These are phyloP conservation scores for Taiozyma sp. DNA, from an alignment of 1,139 yeast genomes.

Conservation along the genomic window DNA sequence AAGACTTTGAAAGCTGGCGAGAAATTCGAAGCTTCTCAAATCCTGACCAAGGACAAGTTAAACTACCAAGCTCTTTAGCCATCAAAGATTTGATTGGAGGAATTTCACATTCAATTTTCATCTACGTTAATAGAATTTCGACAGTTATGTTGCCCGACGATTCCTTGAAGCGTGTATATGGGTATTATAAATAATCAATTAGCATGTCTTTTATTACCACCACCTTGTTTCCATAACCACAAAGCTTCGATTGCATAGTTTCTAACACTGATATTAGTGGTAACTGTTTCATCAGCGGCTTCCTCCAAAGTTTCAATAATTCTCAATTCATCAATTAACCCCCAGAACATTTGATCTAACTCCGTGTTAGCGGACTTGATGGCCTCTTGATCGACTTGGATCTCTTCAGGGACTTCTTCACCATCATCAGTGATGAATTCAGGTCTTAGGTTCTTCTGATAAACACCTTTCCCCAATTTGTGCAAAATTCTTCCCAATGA, in stretches of 20 bases:
- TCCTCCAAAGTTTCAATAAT: slow-evolving; percentile 69
- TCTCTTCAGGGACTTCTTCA: slow-evolving; percentile 27
- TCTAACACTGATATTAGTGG: slow-evolving; percentile 69
- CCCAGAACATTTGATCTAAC: slow-evolving; percentile 73
- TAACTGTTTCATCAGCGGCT: slow-evolving; percentile 66
- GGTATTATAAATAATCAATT: slow-evolving; percentile 6
- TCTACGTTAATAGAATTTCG: background rate
- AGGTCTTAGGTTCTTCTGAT: slow-evolving; percentile 40
- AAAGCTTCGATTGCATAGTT: slow-evolving; percentile 89
- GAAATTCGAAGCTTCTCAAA: slow-evolving; percentile 69
- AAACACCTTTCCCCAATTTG: slow-evolving; percentile 64
- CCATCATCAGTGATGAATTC: slow-evolving; percentile 32
- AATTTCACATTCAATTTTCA: background rate
- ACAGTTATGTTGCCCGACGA: too few species aligned
- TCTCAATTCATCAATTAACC: slow-evolving; percentile 57
- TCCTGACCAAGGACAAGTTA: slow-evolving; percentile 34
- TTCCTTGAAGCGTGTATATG: background rate
- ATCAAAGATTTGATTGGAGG: background rate
- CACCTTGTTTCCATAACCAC: slow-evolving; percentile 89
- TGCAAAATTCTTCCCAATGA: slow-evolving; percentile 84
- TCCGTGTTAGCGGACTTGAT: slow-evolving; percentile 36
- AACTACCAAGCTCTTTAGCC: slow-evolving; percentile 32
- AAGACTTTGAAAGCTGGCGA: slow-evolving; percentile 58
- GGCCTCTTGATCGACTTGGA: slow-evolving; percentile 31
- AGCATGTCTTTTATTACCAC: slow-evolving; percentile 40